Evolutionary conservation across 192 early-diverging fungal genomes (phyloP).

Genomic region (Backusella morwellensis): DNA sequence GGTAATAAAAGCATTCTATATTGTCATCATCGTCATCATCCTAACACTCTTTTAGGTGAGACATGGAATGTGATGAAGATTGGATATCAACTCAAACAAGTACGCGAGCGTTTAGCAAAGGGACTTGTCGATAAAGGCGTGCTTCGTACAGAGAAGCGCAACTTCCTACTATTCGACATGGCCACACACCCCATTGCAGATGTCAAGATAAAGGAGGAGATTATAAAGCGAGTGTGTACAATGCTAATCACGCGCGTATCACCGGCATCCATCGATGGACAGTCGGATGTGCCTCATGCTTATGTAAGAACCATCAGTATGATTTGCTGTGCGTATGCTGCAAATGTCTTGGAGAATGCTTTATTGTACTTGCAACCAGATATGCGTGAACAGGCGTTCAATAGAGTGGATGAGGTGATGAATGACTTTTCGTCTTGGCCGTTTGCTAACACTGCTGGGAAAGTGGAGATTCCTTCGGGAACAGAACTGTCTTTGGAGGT

Average conservation of each 20-base stretch:
- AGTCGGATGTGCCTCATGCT: slow-evolving; percentile 48
- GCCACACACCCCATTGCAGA: slow-evolving; percentile 94
- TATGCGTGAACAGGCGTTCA: slow-evolving; percentile 83
- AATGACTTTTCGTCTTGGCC: slow-evolving; percentile 77
- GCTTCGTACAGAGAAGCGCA: slow-evolving; percentile 92
- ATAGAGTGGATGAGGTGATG: slow-evolving; percentile 84
- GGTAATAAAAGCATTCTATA: slow-evolving; percentile 47
- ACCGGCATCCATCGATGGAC: slow-evolving; percentile 47
- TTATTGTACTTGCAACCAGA: slow-evolving; percentile 77
- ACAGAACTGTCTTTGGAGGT: slow-evolving; percentile 63
- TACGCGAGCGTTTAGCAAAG: slow-evolving; percentile 91
- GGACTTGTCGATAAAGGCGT: slow-evolving; percentile 97
- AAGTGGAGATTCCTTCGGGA: slow-evolving; percentile 46
- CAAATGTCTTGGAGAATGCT: slow-evolving; percentile 94
- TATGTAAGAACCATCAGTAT: slow-evolving; percentile 74
- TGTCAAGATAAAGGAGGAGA: slow-evolving; percentile 76
- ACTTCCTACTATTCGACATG: slow-evolving; percentile 95
- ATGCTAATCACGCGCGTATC: slow-evolving; percentile 70
- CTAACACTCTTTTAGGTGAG: slow-evolving; percentile 63
- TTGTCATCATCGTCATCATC: no score
- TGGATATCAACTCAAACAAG: slow-evolving; percentile 95
- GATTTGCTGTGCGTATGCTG: slow-evolving; percentile 92
- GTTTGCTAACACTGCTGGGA: slow-evolving; percentile 50
- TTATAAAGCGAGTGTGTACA: slow-evolving; percentile 80
- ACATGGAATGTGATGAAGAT: slow-evolving; percentile 98